Percentiles rank a stretch among this genome's conserved stretches.
These are phyloP conservation scores for Penicillium tannophilum DNA, from an alignment of 495 filamentous ascomycete genomes.

Conservation along the genomic window DNA sequence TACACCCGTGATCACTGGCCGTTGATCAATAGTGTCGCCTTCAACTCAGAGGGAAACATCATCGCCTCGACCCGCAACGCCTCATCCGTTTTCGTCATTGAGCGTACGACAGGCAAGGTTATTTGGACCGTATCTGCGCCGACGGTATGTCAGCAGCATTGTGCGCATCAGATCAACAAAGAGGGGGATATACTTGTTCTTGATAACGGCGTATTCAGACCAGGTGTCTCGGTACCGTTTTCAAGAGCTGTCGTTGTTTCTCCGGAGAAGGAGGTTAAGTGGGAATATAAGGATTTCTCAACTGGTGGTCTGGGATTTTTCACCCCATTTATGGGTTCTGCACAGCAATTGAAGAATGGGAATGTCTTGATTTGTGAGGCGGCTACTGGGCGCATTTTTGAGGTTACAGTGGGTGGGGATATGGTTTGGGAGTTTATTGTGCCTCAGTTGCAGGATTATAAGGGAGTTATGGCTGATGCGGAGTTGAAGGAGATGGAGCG, in stretches of 20 bases:
- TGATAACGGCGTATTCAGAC: constrained; percentile 50
- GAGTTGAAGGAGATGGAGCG: constrained; percentile 21
- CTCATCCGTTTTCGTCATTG: constrained; percentile 46
- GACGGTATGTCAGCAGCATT: constrained; percentile 47
- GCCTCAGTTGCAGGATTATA: constrained; percentile 25
- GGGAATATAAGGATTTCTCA: constrained; percentile 48
- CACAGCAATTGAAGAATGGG: constrained; percentile 40
- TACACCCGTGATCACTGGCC: constrained; percentile 51
- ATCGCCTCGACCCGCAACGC: constrained; percentile 45
- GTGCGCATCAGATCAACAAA: constrained; percentile 38
- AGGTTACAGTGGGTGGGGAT: constrained; percentile 45
- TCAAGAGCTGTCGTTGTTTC: constrained; percentile 44
- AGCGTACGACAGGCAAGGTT: constrained; percentile 37
- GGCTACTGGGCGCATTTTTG: constrained; percentile 52
- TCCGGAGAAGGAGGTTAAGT: constrained; percentile 38
- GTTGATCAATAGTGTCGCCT: constrained; percentile 44
- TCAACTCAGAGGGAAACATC: constrained; percentile 42
- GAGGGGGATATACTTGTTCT: constrained; percentile 47
- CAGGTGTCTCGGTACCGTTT: constrained; percentile 40
- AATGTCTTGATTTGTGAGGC: constrained; percentile 49
- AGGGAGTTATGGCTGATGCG: constrained; percentile 11
- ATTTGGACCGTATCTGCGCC: constrained; percentile 45
- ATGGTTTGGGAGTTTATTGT: constrained; percentile 30
- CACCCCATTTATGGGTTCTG: constrained; percentile 54
- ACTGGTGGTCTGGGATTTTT: constrained; percentile 46